These are phyloP conservation scores for Musa acuminata DNA, from an alignment of 176 grass and related monocot species.

Conservation along the genomic window DNA sequence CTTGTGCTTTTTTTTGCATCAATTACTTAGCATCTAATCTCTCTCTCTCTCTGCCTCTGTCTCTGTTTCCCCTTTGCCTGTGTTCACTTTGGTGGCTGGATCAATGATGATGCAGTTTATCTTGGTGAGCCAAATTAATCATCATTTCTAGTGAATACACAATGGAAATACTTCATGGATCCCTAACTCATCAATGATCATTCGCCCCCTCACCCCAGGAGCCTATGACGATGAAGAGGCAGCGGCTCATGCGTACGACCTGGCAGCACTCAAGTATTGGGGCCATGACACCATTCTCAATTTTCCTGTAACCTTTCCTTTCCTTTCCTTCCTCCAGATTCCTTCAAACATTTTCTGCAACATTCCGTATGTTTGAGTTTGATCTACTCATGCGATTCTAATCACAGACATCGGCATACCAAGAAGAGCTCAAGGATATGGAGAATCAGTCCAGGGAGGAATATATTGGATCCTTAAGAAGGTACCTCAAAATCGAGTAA, in stretches of 20 bases:
- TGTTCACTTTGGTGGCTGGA: slow-evolving; percentile 11
- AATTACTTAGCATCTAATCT: not conserved
- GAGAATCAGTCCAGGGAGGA: slow-evolving; percentile 48
- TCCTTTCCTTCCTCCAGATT: not conserved
- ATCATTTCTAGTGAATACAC: too few relatives aligned
- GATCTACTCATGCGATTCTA: not conserved
- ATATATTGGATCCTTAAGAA: slow-evolving; percentile 54
- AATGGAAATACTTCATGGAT: too few relatives aligned
- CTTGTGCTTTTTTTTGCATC: not conserved
- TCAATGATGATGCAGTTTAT: slow-evolving; percentile 57
- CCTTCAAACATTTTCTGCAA: not conserved
- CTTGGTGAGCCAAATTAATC: slow-evolving; percentile 48
- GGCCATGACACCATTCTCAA: slow-evolving; percentile 81
- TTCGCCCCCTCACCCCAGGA: slow-evolving; percentile 29
- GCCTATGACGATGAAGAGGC: slow-evolving; percentile 86
- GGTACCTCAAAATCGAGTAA: slow-evolving; percentile 24
- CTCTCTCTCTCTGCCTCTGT: slow-evolving; percentile 12
- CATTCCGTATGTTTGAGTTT: not conserved
- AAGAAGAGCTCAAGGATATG: slow-evolving; percentile 50
- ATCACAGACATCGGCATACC: slow-evolving; percentile 32
- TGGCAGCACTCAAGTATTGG: slow-evolving; percentile 98
- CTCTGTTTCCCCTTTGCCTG: not conserved
- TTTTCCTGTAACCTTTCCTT: slow-evolving; percentile 51
- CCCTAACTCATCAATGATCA: not conserved
- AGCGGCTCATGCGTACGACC: slow-evolving; percentile 72